Conservation (phyloP, 108 stramenopile genomes). For the Fragilariopsis cylindrus region DNA sequence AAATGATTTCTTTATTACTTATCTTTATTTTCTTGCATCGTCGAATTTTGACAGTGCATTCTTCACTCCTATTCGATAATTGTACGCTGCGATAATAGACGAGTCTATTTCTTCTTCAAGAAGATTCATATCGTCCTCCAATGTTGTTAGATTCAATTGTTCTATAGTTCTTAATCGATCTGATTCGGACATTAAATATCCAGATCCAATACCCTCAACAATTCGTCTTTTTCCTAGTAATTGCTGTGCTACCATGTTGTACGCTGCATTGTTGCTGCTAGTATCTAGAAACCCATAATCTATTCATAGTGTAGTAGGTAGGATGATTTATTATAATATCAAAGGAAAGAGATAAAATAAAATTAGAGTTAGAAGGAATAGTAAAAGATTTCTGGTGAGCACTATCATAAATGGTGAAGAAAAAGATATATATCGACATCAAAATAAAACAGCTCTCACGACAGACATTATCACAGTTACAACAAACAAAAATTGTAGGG, state of each 20-base stretch:
- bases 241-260: conserved; percentile 48
- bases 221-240: conserved; percentile 46
- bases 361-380: too few species aligned
- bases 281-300: conserved; percentile 56
- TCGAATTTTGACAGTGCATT: conserved; percentile 42
- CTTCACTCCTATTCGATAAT: conserved; percentile 69
- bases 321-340: too few species aligned
- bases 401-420: too few species aligned
- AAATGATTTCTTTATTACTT: too few species aligned
- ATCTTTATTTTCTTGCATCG: conserved; percentile 9
- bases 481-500: conserved; percentile 45
- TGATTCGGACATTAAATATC: conserved; percentile 34
- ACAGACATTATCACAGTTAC: too few species aligned
- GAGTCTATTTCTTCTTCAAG: conserved; percentile 28
- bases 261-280: conserved; percentile 34
- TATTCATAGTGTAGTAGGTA: not conserved
- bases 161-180: conserved; percentile 57
- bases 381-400: too few species aligned
- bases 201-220: conserved; percentile 34
- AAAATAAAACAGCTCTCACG: too few species aligned
- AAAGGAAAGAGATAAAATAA: too few species aligned
- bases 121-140: conserved; percentile 50
- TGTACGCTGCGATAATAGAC: conserved; percentile 43
- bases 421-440: too few species aligned
- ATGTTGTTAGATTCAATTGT: conserved; percentile 46